Conservation (phyloP, 2,329 filamentous ascomycete species). For the Thyridium curvatum region DNA sequence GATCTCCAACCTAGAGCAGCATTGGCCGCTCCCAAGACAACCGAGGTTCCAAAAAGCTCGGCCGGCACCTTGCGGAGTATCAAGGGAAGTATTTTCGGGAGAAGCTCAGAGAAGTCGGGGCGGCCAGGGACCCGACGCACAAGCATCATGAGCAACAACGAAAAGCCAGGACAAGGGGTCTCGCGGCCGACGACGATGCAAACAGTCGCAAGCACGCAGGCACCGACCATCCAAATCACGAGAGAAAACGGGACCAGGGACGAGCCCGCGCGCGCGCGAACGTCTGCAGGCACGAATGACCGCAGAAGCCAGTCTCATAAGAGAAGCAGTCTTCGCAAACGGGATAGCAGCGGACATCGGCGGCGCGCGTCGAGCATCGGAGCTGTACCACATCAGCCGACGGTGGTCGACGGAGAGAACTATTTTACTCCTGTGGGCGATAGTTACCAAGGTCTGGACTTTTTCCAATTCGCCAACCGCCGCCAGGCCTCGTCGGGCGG, state of each 20-base stretch:
- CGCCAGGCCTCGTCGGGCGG: conserved; percentile 28
- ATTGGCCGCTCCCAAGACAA: conserved; percentile 25
- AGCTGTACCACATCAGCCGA: conserved; percentile 28
- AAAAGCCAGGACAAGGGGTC: conserved; percentile 23
- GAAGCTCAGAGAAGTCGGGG: conserved; percentile 40
- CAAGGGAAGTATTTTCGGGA: conserved; percentile 73
- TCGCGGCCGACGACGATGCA: conserved; percentile 36
- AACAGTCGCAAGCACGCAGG: conserved; percentile 31
- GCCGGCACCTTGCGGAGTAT: conserved; percentile 65
- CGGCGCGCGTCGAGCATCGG: conserved; percentile 37
- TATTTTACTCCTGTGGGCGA: conserved; percentile 44
- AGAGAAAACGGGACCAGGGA: conserved; percentile 47
- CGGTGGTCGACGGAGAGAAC: conserved; percentile 42
- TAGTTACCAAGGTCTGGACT: conserved; percentile 29
- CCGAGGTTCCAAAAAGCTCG: conserved; percentile 59
- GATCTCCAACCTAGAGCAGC: conserved; percentile 40
- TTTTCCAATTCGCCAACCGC: conserved; percentile 31
- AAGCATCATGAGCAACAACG: conserved; percentile 23
- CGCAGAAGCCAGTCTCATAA: conserved; percentile 40
- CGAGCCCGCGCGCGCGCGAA: conserved; percentile 26
- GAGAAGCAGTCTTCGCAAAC: conserved; percentile 46
- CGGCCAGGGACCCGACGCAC: conserved; percentile 33
- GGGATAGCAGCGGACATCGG: conserved; percentile 42
- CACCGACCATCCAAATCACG: conserved; percentile 73
- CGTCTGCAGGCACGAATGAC: conserved; percentile 25